Evolutionary conservation across 495 filamentous ascomycete species (phyloP), one percentile per base, ranked within the genome.

Genomic region (Lasiosphaeria ovina): DNA sequence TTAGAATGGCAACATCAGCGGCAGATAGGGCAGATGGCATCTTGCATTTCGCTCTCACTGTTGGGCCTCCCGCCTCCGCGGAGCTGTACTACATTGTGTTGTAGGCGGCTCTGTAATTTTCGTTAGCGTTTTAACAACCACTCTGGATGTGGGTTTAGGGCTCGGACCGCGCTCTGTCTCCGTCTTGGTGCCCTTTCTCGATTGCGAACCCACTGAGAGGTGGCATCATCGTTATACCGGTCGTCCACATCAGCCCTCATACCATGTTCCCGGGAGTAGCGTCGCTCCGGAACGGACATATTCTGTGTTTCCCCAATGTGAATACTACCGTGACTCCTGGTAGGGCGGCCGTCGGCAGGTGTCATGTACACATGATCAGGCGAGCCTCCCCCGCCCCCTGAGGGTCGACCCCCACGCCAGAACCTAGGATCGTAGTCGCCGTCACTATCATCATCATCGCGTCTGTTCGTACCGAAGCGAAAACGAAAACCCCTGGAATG

Each of bases 11-110:
- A 51, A 40, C 38, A 40, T 40, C 38, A 40, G 38, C 38, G 38
- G 38, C 38, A 40, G 38, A 40, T 40, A 40, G 38, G 38, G 38
- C 38, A 40, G 38, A 40, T 40, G 38, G 38, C 38, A 40, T 40
- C 48, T 4, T 17, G 31, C 48, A 51, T 51, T 31, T 51, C 48
- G 48, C 48, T 51, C 48, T 51, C 48, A 51, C 48, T 40, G 38
- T 40, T 40, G 38, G 38, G 38, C 38, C 38, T 40, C n/a, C 38
- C 38, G 38, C 38, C 12, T 40, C 38, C 38, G 38, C 38, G 38
- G 38, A 40, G 38, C 38, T 40, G 38, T 40, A 40, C 38, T 40
- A 40, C 12, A 40, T 40, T 40, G 38, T 40, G 38, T 12, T 40
- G 38, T 40, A 40, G 38, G 38, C 38, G 38, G 6, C 38, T 40